Evolutionary conservation across 169 alveolate species (phyloP), one percentile per base, ranked within the genome.

Genomic region (Eimeria acervulina): DNA sequence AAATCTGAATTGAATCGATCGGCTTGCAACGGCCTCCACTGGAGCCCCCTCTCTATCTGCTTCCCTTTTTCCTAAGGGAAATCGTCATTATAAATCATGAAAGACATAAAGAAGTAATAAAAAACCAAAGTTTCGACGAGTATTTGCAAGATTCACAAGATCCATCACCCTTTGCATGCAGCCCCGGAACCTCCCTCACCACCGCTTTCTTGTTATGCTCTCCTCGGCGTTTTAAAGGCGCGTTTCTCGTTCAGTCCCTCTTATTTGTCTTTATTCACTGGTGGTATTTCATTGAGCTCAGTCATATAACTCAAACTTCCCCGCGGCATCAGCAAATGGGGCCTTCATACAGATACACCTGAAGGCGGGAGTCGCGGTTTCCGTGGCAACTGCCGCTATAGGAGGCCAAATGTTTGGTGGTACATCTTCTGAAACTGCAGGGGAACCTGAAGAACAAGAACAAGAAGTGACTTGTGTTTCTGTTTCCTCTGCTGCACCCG

Each of bases 1-100:
- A n/a, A n/a, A n/a, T n/a, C n/a, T n/a, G n/a, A n/a, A 15, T 28
- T 68, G 80, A 68, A 68, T n/a, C 80, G 80, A 33, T n/a, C 80
- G 42, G 7, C 42, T 8, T 33, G 3, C 38, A 17, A n/a, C 36
- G 42, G 23, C 36, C 2, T 4, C 17, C 13, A 28, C 5, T n/a
- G 80, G n/a, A 19, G 15, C 66, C 66, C 66, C 15, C 66, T 13
- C 66, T 2, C 26, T 55, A 55, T 19, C 26, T 55, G 36, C 40
- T 68, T 68, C 42, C 42, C 42, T 28, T 40, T 4, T 68, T 68
- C n/a, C 42, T 3, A 17, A 36, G 36, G 42, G 40, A 68, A 28
- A 1, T n/a, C 80, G 80, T 68, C 42, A 68, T 7, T 36, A 68
- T 19, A 19, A 55, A 1, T 8, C 10, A 68, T 2, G n/a, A 68